Base-by-base conservation (phyloP, 2,329 filamentous ascomycete species). In the Aspergillus fischeri region DNA sequence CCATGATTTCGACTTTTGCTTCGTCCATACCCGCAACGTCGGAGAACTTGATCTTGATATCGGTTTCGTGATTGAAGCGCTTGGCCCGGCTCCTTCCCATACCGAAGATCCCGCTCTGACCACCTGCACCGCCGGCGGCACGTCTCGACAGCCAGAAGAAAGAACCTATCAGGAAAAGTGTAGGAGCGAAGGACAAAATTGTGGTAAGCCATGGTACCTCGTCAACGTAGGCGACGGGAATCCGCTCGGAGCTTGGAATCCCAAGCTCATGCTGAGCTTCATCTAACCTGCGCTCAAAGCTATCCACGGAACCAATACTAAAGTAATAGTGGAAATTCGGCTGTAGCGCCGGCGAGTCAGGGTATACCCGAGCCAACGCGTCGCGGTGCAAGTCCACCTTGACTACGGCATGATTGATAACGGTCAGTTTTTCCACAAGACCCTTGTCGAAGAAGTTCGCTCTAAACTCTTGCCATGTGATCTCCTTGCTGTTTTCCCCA, bases 1-100 rank as follows among this genome's bases (percentile, higher is more conserved):
- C 94, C 92, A 97, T 97, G 66, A 99, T 99, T 77, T 99, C 94
- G 56, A 87, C 81, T 82, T 99, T 99, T 56, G 94, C 94, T 77
- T 99, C 94, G 73, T 99, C 94, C 87, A 97, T 93, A 65, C 94
- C 94, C 45, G 94, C 94, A 47, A 99, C 94, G 72, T 99, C 94
- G 49, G 90, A 81, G 73, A 99, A 99, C 76, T 97, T 97, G 75
- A 95, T 92, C 78, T 96, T 96, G 79, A 99, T 85, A 56, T 94
- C 91, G 10, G 90, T 91, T 80, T 99, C 94, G 66, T 97, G 92
- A 74, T 97, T 99, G 81, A 97, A 99, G 69, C 90, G 89, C 81
- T 96, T 97, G 27, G 94, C 94, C 68, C 91, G 87, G 77, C 92
- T 97, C 82, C 94, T 93, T 65, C 92, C 90, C 77, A 99, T 96